Base-by-base conservation (phyloP, 306 rosid genomes). In the Phaseolus lunatus region DNA sequence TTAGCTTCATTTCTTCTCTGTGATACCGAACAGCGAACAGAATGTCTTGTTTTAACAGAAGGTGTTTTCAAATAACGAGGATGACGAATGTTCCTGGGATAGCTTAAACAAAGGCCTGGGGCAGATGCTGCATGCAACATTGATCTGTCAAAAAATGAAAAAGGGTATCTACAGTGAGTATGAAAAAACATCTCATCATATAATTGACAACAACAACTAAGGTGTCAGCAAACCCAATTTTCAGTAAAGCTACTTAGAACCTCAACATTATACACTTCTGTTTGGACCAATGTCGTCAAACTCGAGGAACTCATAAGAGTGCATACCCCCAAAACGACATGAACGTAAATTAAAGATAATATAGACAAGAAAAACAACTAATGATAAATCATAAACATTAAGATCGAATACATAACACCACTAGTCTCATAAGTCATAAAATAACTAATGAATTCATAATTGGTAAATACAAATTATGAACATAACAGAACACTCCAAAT, bases 81-180 rank as follows among this genome's bases (percentile, higher is more conserved):
- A 74, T 58, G 67, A 22, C 47, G 68, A 67, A 85, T 77, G 41
- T 62, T 82, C 52, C 80, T 67, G 45, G 89, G 85, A 81, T 59
- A 70, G 12, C 81, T 78, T 76, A 76, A 72, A 77, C 79, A 86
- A 78, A 69, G 84, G 80, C 65, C 65, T 44, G 91, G 85, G 76
- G 75, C 70, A 69, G 86, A 87, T 14, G 85, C 72, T 47, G 87
- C 82, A 82, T 48, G 80, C 87, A 78, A 90, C 98, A 94, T 91
- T 90, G 92, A 85, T 84, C 92, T 88, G 80, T 73, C 16, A 12
- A 53, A 67, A 61, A 58, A 41, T 20, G 31, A 43, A 78, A n/a
- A 54, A 64, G 27, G 24, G 37, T 12, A 67, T 31, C 5, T 12
- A 12, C 11, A 20, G 53, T 61, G 49, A 73, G 22, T 22, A 61